phyloP scores from a whole-genome alignment of 2,329 filamentous ascomycete genomes.

The Fusarium xylarioides region DNA sequence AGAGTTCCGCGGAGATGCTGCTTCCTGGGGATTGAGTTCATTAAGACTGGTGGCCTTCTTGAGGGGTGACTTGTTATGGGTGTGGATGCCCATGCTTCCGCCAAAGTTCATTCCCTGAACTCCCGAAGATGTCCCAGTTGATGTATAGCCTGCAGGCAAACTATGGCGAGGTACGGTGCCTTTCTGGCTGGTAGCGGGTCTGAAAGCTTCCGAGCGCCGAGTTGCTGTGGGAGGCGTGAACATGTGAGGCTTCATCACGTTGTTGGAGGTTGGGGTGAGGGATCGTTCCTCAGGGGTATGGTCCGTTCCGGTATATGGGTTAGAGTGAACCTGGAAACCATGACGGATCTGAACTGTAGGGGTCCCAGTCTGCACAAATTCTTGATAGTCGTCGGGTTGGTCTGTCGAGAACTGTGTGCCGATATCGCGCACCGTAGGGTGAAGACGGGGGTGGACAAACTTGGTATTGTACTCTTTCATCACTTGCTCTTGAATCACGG shows the following conservation, averaged over 20 bases:
- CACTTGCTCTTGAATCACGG: conserved; percentile 89
- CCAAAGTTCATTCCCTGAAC: conserved; percentile 57
- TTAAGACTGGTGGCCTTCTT: conserved; percentile 77
- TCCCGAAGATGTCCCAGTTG: conserved; percentile 42
- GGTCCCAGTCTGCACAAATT: conserved; percentile 60
- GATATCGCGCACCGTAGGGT: conserved; percentile 79
- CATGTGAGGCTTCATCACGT: conserved; percentile 51
- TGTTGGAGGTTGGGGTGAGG: conserved; percentile 48
- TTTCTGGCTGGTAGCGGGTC: conserved; percentile 42
- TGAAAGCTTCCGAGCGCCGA: conserved; percentile 49
- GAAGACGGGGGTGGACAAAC: conserved; percentile 89
- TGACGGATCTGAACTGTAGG: conserved; percentile 73
- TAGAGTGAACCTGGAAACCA: conserved; percentile 82
- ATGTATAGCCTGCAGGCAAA: conserved; percentile 47
- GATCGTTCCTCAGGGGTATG: conserved; percentile 59
- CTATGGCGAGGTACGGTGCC: conserved; percentile 47
- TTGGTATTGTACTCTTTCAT: conserved; percentile 96
- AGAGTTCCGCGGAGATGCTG: conserved; percentile 64
- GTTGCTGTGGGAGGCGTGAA: conserved; percentile 53
- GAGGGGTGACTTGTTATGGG: conserved; percentile 82
- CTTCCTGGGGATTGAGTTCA: conserved; percentile 58
- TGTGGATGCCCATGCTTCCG: conserved; percentile 82
- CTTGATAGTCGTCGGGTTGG: conserved; percentile 52
- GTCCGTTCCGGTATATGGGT: conserved; percentile 72
- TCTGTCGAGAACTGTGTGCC: conserved; percentile 77